Conservation (phyloP, 2,329 filamentous ascomycete genomes). For the Exophiala viscosa region DNA sequence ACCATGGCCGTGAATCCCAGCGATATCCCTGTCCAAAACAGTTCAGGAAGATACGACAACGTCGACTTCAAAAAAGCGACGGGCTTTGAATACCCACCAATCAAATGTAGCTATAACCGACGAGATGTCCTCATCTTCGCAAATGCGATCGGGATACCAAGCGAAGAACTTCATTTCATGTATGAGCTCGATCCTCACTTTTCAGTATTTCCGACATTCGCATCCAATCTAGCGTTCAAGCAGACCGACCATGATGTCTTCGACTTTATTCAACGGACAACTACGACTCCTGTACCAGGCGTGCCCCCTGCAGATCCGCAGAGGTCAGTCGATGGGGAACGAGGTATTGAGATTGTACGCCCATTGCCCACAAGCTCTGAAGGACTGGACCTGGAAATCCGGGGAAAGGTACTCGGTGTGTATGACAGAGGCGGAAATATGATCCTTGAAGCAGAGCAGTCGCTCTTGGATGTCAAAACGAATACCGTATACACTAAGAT, state of each 20-base stretch:
- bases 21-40: too few relatives aligned
- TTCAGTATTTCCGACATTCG: conserved; percentile 47
- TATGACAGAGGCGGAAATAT: conserved; percentile 46
- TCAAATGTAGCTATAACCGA: too few relatives aligned
- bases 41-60: too few relatives aligned
- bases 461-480: conserved; percentile 40
- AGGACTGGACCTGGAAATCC: conserved; percentile 40
- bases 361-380: conserved; percentile 37
- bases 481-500: conserved; percentile 40
- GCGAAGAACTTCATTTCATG: conserved; percentile 43
- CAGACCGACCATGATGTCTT: conserved; percentile 45
- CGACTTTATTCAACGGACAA: conserved; percentile 40
- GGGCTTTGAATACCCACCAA: too few relatives aligned
- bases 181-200: conserved; percentile 46
- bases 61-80: too few relatives aligned
- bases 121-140: conserved; percentile 44
- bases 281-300: conserved; percentile 36
- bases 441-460: conserved; percentile 42
- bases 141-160: conserved; percentile 39
- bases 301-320: conserved; percentile 42
- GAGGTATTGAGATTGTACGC: conserved; percentile 39
- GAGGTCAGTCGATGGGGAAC: conserved; percentile 43
- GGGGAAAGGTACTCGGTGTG: conserved; percentile 41
- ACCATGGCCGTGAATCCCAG: too few relatives aligned
- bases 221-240: conserved; percentile 41